phyloP scores from a whole-genome alignment of 176 grass and related monocot species.

The Oryza coarctata region DNA sequence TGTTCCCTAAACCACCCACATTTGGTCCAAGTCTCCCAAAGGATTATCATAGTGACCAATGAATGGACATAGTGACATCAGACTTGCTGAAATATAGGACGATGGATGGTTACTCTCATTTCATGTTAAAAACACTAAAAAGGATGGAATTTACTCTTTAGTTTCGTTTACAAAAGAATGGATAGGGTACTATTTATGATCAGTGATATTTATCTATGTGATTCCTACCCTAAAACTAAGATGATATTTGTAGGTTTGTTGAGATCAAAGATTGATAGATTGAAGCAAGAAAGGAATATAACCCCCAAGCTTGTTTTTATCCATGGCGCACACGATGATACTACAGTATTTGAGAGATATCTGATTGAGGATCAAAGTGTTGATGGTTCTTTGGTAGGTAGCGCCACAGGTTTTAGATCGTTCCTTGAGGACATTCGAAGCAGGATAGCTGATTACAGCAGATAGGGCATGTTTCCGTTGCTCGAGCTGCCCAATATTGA shows the following conservation, averaged over 20 bases:
- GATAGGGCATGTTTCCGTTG: not conserved
- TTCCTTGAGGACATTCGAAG: constrained; percentile 50
- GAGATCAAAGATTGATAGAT: constrained; percentile 59
- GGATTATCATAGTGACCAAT: not conserved
- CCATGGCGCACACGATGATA: constrained; percentile 71
- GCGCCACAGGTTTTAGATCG: constrained; percentile 39
- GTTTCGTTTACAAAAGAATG: constrained; percentile 7
- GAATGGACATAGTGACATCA: not conserved
- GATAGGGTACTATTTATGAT: not conserved
- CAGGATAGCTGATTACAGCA: constrained; percentile 40
- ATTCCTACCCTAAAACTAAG: constrained; percentile 6
- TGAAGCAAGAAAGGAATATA: constrained; percentile 78
- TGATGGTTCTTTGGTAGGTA: constrained; percentile 43
- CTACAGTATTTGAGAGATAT: constrained; percentile 67
- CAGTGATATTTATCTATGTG: not conserved
- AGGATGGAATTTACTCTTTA: not conserved
- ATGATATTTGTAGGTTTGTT: constrained; percentile 57
- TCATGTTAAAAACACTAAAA: not conserved
- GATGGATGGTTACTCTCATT: not conserved
- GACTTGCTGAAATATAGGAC: not conserved
- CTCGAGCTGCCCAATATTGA: not conserved
- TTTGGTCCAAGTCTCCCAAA: not conserved
- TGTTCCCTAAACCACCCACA: not conserved
- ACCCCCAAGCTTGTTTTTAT: constrained; percentile 80
- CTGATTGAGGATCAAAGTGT: constrained; percentile 73